Conservation (phyloP, 495 filamentous ascomycete genomes). For the Lasiosphaeria hispida region DNA sequence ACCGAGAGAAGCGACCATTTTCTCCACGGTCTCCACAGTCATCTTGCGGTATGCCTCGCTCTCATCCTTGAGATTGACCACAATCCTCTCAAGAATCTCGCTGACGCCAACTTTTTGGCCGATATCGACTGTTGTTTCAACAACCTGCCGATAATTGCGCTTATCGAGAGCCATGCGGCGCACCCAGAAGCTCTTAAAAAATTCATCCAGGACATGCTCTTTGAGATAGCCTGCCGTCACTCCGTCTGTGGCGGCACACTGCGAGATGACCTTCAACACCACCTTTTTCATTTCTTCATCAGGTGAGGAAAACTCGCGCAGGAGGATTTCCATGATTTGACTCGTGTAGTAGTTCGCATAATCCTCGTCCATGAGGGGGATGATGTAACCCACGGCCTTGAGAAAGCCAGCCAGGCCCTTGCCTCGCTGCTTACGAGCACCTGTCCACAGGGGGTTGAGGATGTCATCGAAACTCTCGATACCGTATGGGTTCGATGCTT, state of each 20-base stretch:
- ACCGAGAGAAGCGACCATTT: slow-evolving; percentile 86
- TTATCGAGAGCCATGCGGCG: slow-evolving; percentile 95
- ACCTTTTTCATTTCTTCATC: slow-evolving; percentile 99
- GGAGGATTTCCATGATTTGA: slow-evolving; percentile 97
- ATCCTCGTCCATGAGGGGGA: slow-evolving; percentile 99
- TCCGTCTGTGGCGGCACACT: slow-evolving; percentile 90
- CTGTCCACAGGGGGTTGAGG: slow-evolving; percentile 94
- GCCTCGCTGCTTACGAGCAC: slow-evolving; percentile 90
- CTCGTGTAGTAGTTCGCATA: slow-evolving; percentile 98
- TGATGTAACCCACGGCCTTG: slow-evolving; percentile 97
- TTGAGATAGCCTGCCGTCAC: slow-evolving; percentile 94
- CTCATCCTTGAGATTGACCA: slow-evolving; percentile 95
- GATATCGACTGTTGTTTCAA: slow-evolving; percentile 96
- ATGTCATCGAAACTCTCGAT: slow-evolving; percentile 99
- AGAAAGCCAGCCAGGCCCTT: slow-evolving; percentile 95
- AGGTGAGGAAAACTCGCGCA: slow-evolving; percentile 92
- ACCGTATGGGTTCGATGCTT: slow-evolving; percentile 97
- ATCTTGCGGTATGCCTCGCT: slow-evolving; percentile 98
- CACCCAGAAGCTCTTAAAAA: slow-evolving; percentile 99
- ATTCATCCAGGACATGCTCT: slow-evolving; percentile 89
- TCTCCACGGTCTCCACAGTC: slow-evolving; percentile 97
- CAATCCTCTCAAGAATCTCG: slow-evolving; percentile 90
- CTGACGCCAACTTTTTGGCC: slow-evolving; percentile 95
- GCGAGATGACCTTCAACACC: slow-evolving; percentile 95
- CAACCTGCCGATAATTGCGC: slow-evolving; percentile 93